phyloP scores from a whole-genome alignment of 352 stramenopile genomes.

The Phytophthora tubulina region DNA sequence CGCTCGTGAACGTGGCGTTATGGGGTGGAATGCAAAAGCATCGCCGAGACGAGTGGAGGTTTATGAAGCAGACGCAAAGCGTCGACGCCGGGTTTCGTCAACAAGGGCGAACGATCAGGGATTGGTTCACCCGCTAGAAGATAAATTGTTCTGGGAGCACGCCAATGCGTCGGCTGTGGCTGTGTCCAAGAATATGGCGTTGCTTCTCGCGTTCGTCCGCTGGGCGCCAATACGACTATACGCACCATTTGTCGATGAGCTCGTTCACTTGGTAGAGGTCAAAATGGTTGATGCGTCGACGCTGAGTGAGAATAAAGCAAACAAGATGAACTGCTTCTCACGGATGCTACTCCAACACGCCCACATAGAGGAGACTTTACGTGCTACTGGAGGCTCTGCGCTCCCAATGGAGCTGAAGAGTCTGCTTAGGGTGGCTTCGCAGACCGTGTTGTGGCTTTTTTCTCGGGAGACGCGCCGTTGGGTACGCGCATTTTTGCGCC shows the following conservation, averaged over 20 bases:
- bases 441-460: conserved; percentile 63
- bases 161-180: conserved; percentile 46
- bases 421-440: conserved; percentile 52
- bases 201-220: conserved; percentile 57
- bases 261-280: conserved; percentile 53
- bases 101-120: neutral
- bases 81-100: conserved; percentile 6
- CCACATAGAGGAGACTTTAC: conserved; percentile 13
- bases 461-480: conserved; percentile 54
- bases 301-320: conserved; percentile 9
- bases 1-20: neutral
- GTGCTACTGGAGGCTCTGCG: neutral
- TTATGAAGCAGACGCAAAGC: conserved; percentile 20
- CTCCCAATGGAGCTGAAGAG: conserved; percentile 47
- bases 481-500: conserved; percentile 55
- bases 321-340: conserved; percentile 61
- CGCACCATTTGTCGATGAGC: conserved; percentile 55
- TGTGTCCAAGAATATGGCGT: conserved; percentile 69
- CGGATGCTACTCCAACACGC: conserved; percentile 55
- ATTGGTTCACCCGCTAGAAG: conserved; percentile 40
- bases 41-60: neutral
- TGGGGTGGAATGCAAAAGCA: neutral
- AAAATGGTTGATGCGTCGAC: conserved; percentile 45
- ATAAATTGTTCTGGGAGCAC: conserved; percentile 69
- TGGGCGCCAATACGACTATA: conserved; percentile 64